Conservation (phyloP, 2,329 filamentous ascomycete genomes). For the Sporothrix euskadiensis region DNA sequence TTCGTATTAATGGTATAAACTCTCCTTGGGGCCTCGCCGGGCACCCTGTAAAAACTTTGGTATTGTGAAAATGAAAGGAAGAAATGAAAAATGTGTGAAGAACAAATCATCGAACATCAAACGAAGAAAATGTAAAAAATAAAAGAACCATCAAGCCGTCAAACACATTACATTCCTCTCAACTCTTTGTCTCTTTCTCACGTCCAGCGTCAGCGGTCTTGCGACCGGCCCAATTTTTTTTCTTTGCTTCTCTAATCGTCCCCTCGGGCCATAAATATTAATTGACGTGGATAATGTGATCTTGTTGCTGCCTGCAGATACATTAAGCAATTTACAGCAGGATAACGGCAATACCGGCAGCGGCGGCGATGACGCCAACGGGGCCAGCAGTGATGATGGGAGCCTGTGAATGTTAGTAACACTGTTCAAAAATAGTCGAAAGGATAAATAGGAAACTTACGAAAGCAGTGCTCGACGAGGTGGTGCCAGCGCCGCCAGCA, state of each 20-base stretch:
- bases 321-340: constrained; percentile 46
- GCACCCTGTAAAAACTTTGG: constrained; percentile 19
- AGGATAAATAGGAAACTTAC: constrained; percentile 33
- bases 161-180: constrained; percentile 10
- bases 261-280: neutral
- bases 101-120: constrained; percentile 1
- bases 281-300: neutral
- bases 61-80: constrained; percentile 26
- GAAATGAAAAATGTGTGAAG: constrained; percentile 14
- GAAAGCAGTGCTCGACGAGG: constrained; percentile 32
- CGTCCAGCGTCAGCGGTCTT: neutral
- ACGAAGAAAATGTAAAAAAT: neutral
- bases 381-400: constrained; percentile 50
- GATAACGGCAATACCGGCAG: constrained; percentile 51
- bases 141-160: constrained; percentile 16
- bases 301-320: neutral
- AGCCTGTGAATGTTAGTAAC: constrained; percentile 32
- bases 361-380: constrained; percentile 50
- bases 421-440: too few relatives aligned
- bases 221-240: constrained; percentile 6
- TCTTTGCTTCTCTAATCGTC: neutral
- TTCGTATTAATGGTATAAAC: constrained; percentile 23
- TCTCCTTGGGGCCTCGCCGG: constrained; percentile 18
- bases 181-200: neutral
- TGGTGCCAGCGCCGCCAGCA: neutral